Base-by-base conservation (phyloP, 768 basidiomycete genomes). In the Goffeauzyma gilvescens region DNA sequence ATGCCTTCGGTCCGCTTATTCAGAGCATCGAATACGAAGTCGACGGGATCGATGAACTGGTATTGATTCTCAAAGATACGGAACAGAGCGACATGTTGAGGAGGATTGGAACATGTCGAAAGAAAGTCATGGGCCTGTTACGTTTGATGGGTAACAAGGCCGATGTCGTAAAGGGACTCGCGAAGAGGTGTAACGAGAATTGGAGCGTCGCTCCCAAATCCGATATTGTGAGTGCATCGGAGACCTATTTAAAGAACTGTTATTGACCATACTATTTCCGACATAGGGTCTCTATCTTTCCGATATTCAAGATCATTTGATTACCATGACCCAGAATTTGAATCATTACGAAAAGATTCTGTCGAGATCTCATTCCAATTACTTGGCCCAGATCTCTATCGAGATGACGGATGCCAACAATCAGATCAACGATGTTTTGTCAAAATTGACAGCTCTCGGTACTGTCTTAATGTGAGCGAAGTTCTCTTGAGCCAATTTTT, bases 321-420 rank as follows among this genome's bases (percentile, higher is more conserved):
- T 96, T 65, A 98, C 93, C 17, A 96, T 96, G 87, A 98, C 93
- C 2, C 93, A 98, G 66, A 96, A 90, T 60, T 62, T 98, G 71
- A 98, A 96, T 62, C 93, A 96, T 66, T 98, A 96, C 69, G 93
- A 98, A 62, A 98, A 96, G 71, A 96, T 98, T 58, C 71, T 98
- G 7, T 96, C 90, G 4, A 79, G 93, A 30, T 95, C 90, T 30
- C 93, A 98, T 65, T 95, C 89, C 27, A 98, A 98, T 62, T 98
- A 98, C 67, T 78, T 98, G 38, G 93, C 93, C 1, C 93, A 96
- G 58, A 98, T 98, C 54, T 93, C 87, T 32, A 96, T 98, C 65
- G 93, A 96, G 69, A 98, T 96, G 90, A 90, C 86, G 14, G 89
- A 95, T 55, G 93, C 93, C 31, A 98, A 98, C 67, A 98, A 98